Percentiles rank a stretch among this genome's conserved stretches.
Evolutionary conservation across 306 rosid genomes (phyloP).

Genomic region (Castanopsis chinensis): DNA sequence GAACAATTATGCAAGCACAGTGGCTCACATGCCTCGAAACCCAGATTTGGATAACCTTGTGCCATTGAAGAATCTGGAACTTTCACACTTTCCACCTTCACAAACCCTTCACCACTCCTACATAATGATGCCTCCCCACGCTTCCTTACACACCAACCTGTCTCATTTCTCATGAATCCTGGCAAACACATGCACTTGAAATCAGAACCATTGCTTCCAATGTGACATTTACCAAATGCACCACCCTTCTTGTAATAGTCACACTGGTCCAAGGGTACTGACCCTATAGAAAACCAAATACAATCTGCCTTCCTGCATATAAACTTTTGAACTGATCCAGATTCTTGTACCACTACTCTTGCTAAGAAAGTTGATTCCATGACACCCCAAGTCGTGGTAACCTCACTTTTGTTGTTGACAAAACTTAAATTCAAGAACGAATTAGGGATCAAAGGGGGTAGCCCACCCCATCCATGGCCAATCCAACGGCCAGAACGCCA

Average conservation of each 20-base stretch:
- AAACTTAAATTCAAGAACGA: background rate
- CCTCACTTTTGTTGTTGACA: background rate
- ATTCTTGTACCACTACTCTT: background rate
- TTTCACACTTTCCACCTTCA: constrained; percentile 20
- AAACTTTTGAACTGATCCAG: background rate
- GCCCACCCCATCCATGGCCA: constrained; percentile 9
- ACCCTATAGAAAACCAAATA: background rate
- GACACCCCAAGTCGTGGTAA: background rate
- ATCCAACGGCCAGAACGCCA: constrained; percentile 45
- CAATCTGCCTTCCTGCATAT: no score
- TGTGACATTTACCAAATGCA: background rate
- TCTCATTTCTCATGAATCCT: constrained; percentile 23
- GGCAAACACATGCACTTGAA: background rate
- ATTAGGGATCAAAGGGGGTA: background rate
- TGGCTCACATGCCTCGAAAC: constrained; percentile 16
- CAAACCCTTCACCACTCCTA: constrained; percentile 38
- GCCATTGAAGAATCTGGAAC: constrained; percentile 30
- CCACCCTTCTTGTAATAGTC: background rate
- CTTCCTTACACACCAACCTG: constrained; percentile 34
- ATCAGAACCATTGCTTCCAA: background rate
- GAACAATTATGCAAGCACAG: constrained; percentile 7
- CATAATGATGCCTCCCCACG: constrained; percentile 22
- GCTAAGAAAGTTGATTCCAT: background rate
- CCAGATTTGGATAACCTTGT: background rate
- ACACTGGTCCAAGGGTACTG: background rate